Conservation (phyloP, 257 asterid species). For the Paraleonurus japonicus region DNA sequence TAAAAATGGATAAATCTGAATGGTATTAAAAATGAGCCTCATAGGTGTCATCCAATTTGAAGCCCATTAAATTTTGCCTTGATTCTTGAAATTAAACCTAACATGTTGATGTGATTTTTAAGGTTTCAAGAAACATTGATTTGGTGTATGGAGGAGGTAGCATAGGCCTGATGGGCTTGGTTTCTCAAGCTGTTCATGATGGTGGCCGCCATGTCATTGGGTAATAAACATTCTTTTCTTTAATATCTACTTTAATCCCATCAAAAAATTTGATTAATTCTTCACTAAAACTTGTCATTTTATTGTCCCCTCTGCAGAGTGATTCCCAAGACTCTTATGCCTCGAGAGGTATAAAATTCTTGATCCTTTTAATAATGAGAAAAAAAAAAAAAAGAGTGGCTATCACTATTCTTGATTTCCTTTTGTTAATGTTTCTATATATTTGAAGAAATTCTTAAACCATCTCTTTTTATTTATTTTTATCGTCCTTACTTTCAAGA, state of each 20-base stretch:
- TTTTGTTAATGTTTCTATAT: not conserved
- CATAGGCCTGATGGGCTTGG: constrained; percentile 94
- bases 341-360: constrained; percentile 82
- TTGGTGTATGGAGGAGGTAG: constrained; percentile 98
- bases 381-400: not conserved
- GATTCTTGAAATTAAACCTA: constrained; percentile 14
- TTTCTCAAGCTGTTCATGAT: constrained; percentile 92
- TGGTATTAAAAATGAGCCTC: not conserved
- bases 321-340: constrained; percentile 99
- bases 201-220: constrained; percentile 95
- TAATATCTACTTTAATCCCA: not conserved
- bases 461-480: not conserved
- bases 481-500: not conserved
- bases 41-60: not conserved
- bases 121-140: constrained; percentile 89
- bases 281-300: constrained; percentile 54
- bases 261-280: constrained; percentile 1
- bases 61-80: not conserved
- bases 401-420: not conserved
- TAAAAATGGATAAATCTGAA: too few relatives aligned
- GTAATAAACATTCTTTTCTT: constrained; percentile 27
- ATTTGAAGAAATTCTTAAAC: not conserved
- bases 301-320: constrained; percentile 78
- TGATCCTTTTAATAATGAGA: constrained; percentile 16
- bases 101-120: constrained; percentile 19